Evolutionary conservation across 306 rosid species (phyloP).

Genomic region (Pyrus communis): DNA sequence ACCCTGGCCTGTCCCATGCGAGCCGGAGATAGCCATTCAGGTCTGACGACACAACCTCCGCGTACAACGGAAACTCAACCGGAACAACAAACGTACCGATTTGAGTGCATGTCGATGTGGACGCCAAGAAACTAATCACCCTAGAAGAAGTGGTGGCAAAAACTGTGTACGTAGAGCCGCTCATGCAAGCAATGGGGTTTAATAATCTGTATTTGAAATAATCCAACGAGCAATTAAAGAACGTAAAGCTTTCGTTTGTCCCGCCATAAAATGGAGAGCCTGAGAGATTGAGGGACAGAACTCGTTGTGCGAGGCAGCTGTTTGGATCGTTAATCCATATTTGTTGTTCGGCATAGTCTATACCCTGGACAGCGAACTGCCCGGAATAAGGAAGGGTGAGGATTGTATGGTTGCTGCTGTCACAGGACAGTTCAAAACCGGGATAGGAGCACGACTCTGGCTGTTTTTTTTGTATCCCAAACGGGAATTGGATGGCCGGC

Average conservation of each 20-base stretch:
- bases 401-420: constrained; percentile 22
- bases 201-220: constrained; percentile 25
- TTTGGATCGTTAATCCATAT: constrained; percentile 62
- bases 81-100: constrained; percentile 40
- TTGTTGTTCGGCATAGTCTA: constrained; percentile 56
- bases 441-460: constrained; percentile 45
- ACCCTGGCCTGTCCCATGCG: constrained; percentile 52
- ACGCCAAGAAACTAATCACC: constrained; percentile 17
- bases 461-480: constrained; percentile 25
- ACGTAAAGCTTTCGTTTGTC: constrained; percentile 33
- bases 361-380: constrained; percentile 33
- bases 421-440: constrained; percentile 50
- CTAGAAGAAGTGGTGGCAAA: constrained; percentile 42
- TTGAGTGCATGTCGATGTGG: constrained; percentile 19
- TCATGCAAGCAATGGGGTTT: constrained; percentile 49
- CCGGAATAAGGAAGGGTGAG: constrained; percentile 42
- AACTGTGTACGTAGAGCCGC: constrained; percentile 26
- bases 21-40: constrained; percentile 33
- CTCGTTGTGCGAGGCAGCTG: constrained; percentile 48
- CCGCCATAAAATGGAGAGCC: constrained; percentile 40
- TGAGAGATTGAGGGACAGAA: constrained; percentile 46
- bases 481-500: constrained; percentile 52
- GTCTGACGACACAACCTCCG: constrained; percentile 28
- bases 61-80: constrained; percentile 20
- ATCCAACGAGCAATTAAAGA: constrained; percentile 60